Evolutionary conservation across 2,329 filamentous ascomycete genomes (phyloP), one percentile per base, ranked within the genome.

Genomic region (Plenodomus biglobosus): DNA sequence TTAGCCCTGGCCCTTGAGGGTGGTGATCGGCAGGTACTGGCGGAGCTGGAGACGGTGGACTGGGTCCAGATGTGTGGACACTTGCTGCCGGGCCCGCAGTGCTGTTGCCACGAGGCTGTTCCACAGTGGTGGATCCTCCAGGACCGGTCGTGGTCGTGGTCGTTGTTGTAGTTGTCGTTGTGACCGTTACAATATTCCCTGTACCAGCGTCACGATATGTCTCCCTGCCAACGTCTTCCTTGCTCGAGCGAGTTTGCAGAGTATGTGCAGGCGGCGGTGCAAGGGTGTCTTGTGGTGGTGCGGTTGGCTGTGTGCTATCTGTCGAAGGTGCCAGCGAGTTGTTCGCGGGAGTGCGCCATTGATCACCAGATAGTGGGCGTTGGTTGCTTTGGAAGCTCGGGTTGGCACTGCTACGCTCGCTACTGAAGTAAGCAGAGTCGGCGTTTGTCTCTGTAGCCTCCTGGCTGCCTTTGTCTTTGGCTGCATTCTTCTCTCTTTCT

Each of bases 151-250:
- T 67, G 15, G 66, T 70, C 2, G 66, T 71, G 0, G 68, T 70
- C 1, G 68, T 70, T 1, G 68, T 70, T 1, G 67, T 71, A 1
- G 68, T 70, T 11, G 68, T 71, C 0, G 67, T 71, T 8, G 65
- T 69, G 2, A 65, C 65, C 4, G 67, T 70, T 2, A 71, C 60
- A 17, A 70, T 60, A 20, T 70, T 66, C 0, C 68, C 68, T 7
- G 68, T 69, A 13, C 53, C 58, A 17, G 50, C 52, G 41, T 71
- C 67, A 22, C 61, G 61, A 38, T 70, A 62, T 10, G 65, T 65
- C 27, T 71, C 67, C 38, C 51, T 54, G 2, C 58, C 53, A 3
- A 69, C 46, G 43, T 66, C 62, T 34, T 69, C 65, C 24, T 52
- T 58, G 38, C 55, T 63, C 39, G 56, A 52, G 13, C 54, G 52